Conservation (phyloP, 768 basidiomycete species). For the Russula emetica region DNA sequence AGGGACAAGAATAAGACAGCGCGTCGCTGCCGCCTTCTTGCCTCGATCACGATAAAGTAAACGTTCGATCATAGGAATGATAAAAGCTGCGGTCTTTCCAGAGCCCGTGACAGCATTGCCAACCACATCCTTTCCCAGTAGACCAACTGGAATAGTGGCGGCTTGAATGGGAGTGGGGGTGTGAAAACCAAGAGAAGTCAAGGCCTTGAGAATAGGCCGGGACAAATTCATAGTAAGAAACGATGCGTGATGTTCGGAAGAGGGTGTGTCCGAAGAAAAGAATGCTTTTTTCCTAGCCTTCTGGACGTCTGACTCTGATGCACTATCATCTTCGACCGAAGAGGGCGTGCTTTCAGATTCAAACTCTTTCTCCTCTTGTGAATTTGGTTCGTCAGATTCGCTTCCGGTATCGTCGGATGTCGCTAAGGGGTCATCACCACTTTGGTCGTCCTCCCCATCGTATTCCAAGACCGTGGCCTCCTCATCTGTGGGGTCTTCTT, state of each 20-base stretch:
- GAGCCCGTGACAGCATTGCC: conserved; percentile 96
- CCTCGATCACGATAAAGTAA: conserved; percentile 88
- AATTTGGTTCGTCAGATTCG: conserved; percentile 28
- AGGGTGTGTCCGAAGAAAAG: conserved; percentile 58
- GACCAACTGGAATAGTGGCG: conserved; percentile 87
- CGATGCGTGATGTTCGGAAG: conserved; percentile 58
- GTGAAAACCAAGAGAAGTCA: conserved; percentile 74
- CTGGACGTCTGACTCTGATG: conserved; percentile 54
- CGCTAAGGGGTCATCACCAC: conserved; percentile 20
- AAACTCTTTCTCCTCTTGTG: conserved; percentile 30
- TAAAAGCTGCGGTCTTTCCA: conserved; percentile 97
- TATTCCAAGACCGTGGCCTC: conserved; percentile 34
- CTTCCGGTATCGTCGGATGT: conserved; percentile 25
- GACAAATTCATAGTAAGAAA: conserved; percentile 95
- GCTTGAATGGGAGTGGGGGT: conserved; percentile 96
- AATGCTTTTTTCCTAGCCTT: conserved; percentile 79
- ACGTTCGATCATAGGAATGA: conserved; percentile 90
- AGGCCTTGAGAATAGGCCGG: conserved; percentile 85
- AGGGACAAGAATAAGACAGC: conserved; percentile 90
- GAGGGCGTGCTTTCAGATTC: conserved; percentile 41
- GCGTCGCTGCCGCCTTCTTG: conserved; percentile 76
- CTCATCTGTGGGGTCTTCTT: conserved; percentile 30
- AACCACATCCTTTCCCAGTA: conserved; percentile 93
- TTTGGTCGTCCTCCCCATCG: conserved; percentile 40
- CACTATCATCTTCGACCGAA: conserved; percentile 62